A percentile compares a stretch with the other conserved stretches of the same genome.
phyloP scores from a whole-genome alignment of 768 basidiomycete species.

The Boletus rufocinnamomeus region DNA sequence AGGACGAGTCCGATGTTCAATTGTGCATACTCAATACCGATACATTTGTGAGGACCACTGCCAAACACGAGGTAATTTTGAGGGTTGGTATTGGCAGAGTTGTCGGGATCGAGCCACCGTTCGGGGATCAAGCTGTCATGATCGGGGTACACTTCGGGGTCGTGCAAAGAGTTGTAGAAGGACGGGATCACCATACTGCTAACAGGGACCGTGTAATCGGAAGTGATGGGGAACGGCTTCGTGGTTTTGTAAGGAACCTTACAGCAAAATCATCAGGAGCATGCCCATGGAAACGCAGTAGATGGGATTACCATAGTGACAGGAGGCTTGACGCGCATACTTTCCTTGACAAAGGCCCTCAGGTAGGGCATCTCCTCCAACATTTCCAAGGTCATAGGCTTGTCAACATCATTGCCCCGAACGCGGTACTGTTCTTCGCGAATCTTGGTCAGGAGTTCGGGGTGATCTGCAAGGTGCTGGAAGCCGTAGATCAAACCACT shows the following conservation, averaged over 20 bases:
- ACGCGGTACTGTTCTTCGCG: slow-evolving; percentile 87
- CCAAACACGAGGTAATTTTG: slow-evolving; percentile 98
- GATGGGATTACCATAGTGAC: slow-evolving; percentile 80
- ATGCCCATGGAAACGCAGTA: background rate
- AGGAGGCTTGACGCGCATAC: slow-evolving; percentile 86
- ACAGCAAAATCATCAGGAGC: slow-evolving; percentile 15
- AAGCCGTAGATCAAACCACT: slow-evolving; percentile 94
- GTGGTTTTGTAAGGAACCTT: slow-evolving; percentile 93
- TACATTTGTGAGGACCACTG: slow-evolving; percentile 89
- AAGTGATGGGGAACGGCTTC: slow-evolving; percentile 88
- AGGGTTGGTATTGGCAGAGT: slow-evolving; percentile 78
- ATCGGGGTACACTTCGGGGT: slow-evolving; percentile 82
- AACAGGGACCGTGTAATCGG: slow-evolving; percentile 89
- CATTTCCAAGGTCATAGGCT: slow-evolving; percentile 82
- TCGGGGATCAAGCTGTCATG: slow-evolving; percentile 85
- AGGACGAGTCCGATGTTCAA: slow-evolving; percentile 89
- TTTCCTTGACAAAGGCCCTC: slow-evolving; percentile 91
- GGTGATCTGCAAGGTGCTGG: slow-evolving; percentile 94
- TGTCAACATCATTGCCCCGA: slow-evolving; percentile 73
- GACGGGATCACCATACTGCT: slow-evolving; percentile 95
- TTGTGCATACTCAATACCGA: slow-evolving; percentile 89
- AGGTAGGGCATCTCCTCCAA: slow-evolving; percentile 93
- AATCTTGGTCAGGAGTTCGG: slow-evolving; percentile 84
- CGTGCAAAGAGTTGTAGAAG: slow-evolving; percentile 91
- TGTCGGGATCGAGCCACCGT: slow-evolving; percentile 87